Evolutionary conservation across 2,329 filamentous ascomycete genomes (phyloP).

Genomic region (Epichloe scottii): DNA sequence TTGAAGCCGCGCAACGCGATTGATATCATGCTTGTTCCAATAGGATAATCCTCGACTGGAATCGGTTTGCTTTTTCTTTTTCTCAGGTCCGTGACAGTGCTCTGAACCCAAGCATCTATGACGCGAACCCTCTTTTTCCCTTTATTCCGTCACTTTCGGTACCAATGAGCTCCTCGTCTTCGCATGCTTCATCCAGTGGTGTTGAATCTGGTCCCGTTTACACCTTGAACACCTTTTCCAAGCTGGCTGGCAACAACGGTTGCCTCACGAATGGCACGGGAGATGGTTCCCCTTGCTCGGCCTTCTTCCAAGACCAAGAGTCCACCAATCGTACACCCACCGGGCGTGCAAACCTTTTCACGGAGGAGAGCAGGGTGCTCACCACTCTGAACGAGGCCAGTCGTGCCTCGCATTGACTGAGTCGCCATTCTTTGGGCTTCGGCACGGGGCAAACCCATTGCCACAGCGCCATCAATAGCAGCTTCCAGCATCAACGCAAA

Average conservation of each 20-base stretch:
- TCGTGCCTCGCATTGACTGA: constrained; percentile 65
- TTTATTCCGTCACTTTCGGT: background rate
- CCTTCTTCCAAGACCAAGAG: constrained; percentile 64
- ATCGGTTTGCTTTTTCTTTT: background rate
- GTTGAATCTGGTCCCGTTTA: constrained; percentile 22
- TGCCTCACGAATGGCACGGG: constrained; percentile 57
- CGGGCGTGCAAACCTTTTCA: constrained; percentile 67
- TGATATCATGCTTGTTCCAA: no score
- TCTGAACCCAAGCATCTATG: background rate
- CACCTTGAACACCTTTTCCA: constrained; percentile 24
- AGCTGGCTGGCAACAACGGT: constrained; percentile 57
- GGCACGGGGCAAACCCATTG: constrained; percentile 61
- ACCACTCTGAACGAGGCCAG: constrained; percentile 53
- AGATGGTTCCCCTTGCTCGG: constrained; percentile 51
- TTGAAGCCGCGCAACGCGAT: no score
- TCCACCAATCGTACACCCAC: constrained; percentile 66
- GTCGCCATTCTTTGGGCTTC: constrained; percentile 69
- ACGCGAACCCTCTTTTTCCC: background rate
- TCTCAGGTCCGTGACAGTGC: background rate
- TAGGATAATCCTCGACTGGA: background rate
- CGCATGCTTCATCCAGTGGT: background rate
- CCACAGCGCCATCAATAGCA: constrained; percentile 63
- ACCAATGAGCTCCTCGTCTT: background rate
- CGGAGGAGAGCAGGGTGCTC: constrained; percentile 64
- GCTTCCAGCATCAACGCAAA: constrained; percentile 65